Evolutionary conservation across 2,329 filamentous ascomycete species (phyloP), one percentile per base, ranked within the genome.

Genomic region (Lecanicillium sp.): DNA sequence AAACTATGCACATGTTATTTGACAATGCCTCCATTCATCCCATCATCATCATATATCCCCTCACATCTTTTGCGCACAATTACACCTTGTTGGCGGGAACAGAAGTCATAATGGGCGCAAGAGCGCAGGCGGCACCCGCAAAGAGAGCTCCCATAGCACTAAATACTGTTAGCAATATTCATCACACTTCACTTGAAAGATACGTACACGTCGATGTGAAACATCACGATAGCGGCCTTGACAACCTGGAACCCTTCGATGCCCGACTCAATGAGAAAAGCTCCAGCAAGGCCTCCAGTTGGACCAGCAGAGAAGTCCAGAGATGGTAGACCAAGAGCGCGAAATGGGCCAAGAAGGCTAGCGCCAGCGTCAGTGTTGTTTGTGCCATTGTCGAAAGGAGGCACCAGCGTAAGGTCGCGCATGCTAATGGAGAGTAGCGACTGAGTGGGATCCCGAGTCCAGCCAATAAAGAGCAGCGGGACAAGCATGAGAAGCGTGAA

Each of bases 121-220:
- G 33, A 32, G 35, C 44, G n/a, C 17, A 32, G 2, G 52, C 44
- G 5, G 56, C 2, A 29, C 58, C 47, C 21, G 55, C 50, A 30
- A 58, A 15, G 4, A 56, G n/a, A 27, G 57, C 30, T 29, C 52
- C 58, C 14, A 61, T 10, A 7, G 57, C 12, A 14, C 61, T 63
- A 19, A 19, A 35, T 2, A 43, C 9, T n/a, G 14, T 42, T 42
- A 36, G 42, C n/a, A 29, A 42, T 11, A 42, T 9, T 36, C n/a
- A 36, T 11, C 15, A 23, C 12, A n/a, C 4, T 5, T 21, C 10
- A 15, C 17, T 7, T 4, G 14, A 24, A 10, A 11, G 8, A 20
- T 10, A 55, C 58, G 53, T 51, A 63, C 61, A 63, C 4, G 33
- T 53, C 57, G 33, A 60, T 11, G 33, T 61, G 54, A 10, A 41